Conservation (phyloP, 805 yeast species). For the Candida ulmi region DNA sequence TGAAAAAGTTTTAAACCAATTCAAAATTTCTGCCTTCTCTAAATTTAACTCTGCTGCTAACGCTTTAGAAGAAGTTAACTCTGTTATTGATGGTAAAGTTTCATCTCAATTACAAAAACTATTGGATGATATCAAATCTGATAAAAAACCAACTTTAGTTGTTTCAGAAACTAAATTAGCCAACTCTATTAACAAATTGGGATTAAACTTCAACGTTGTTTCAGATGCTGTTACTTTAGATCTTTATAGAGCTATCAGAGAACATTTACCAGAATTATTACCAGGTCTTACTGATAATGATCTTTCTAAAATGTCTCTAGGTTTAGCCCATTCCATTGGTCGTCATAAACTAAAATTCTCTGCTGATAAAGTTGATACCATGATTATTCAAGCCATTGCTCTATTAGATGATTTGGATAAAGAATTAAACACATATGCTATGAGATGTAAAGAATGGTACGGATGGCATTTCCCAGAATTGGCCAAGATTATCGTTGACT, state of each 20-base stretch:
- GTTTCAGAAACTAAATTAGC: constrained; percentile 96
- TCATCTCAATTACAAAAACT: constrained; percentile 75
- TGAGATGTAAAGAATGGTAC: constrained; percentile 99
- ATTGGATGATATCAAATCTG: constrained; percentile 69
- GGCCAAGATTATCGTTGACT: constrained; percentile 94
- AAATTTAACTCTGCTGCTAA: constrained; percentile 92
- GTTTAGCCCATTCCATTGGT: constrained; percentile 97
- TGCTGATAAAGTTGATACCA: constrained; percentile 97
- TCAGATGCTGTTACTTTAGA: constrained; percentile 95
- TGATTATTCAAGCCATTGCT: constrained; percentile 99
- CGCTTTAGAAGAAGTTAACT: constrained; percentile 92
- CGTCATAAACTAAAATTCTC: constrained; percentile 97
- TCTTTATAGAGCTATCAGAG: constrained; percentile 91
- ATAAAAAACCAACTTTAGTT: constrained; percentile 79
- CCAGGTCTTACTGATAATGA: constrained; percentile 89
- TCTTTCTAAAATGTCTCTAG: constrained; percentile 90
- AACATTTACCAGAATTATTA: constrained; percentile 85
- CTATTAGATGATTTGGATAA: constrained; percentile 94
- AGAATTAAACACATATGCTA: constrained; percentile 95
- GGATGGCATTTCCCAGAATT: constrained; percentile 99
- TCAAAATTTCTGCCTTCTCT: constrained; percentile 92
- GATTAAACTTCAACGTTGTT: constrained; percentile 79
- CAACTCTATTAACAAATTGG: constrained; percentile 92
- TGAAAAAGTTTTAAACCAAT: constrained; percentile 81
- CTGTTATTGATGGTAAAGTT: constrained; percentile 91